Conservation (phyloP, 2,329 filamentous ascomycete species). For the Trichophaea hybrida region DNA sequence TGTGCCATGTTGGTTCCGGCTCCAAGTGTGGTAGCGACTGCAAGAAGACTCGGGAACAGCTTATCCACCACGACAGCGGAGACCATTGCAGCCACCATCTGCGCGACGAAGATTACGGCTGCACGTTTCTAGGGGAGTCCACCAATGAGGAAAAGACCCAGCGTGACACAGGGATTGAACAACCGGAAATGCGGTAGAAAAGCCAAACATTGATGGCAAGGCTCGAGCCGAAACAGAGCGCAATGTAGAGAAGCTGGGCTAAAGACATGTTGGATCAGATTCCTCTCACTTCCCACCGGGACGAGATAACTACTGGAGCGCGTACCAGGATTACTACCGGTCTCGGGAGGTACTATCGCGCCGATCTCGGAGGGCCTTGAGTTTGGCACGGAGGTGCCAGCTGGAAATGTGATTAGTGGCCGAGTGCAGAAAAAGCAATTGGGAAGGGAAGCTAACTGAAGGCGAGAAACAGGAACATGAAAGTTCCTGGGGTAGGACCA, state of each 20-base stretch:
- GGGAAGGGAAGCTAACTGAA: constrained; percentile 9
- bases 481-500: constrained; percentile 26
- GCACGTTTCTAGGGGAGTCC: constrained; percentile 42
- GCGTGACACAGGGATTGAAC: constrained; percentile 36
- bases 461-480: constrained; percentile 31
- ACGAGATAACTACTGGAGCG: not conserved
- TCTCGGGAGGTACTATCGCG: not conserved
- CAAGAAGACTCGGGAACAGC: constrained; percentile 44
- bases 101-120: constrained; percentile 40
- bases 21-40: constrained; percentile 43
- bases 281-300: constrained; percentile 7
- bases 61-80: constrained; percentile 44
- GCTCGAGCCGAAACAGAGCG: constrained; percentile 38
- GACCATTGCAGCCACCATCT: constrained; percentile 45
- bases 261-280: no score
- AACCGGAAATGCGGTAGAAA: constrained; percentile 40
- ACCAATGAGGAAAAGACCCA: constrained; percentile 45
- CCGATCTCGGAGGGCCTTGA: not conserved
- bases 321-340: not conserved
- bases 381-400: constrained; percentile 14
- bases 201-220: constrained; percentile 43
- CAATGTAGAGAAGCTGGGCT: constrained; percentile 36
- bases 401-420: not conserved
- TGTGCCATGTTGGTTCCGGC: constrained; percentile 39
- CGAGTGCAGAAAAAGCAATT: not conserved